Conservation (phyloP, 2,329 filamentous ascomycete genomes). For the Harringtonia lauricola region DNA sequence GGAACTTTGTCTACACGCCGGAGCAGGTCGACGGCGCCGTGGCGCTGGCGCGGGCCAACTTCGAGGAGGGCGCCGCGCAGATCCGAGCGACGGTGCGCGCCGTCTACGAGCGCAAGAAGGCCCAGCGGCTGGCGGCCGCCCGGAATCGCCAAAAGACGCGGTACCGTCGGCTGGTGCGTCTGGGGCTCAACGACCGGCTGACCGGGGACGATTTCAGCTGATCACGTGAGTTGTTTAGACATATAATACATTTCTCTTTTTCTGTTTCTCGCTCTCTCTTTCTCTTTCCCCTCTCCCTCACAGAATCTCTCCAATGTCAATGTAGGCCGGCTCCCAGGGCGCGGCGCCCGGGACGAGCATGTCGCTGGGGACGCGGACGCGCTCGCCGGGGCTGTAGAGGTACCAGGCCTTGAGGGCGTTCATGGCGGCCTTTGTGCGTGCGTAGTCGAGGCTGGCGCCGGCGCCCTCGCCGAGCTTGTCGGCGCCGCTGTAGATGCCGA, state of each 20-base stretch:
- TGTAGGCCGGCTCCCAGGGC: conserved; percentile 55
- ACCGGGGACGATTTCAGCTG: conserved; percentile 58
- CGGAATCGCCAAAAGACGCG: conserved; percentile 22
- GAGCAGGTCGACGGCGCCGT: conserved; percentile 83
- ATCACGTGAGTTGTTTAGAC: too few species aligned
- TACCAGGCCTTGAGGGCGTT: conserved; percentile 91
- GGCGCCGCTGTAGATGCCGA: conserved; percentile 83
- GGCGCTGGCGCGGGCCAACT: conserved; percentile 74
- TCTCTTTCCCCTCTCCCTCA: conserved; percentile 14
- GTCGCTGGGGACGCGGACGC: conserved; percentile 58
- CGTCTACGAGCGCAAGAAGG: conserved; percentile 88
- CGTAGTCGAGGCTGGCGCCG: conserved; percentile 66
- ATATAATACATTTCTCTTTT: background rate
- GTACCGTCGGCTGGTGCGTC: conserved; percentile 34
- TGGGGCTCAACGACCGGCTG: conserved; percentile 42
- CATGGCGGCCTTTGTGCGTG: conserved; percentile 68
- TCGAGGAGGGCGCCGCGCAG: conserved; percentile 67
- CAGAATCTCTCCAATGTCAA: conserved; percentile 63
- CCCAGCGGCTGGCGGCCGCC: conserved; percentile 41
- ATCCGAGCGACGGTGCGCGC: conserved; percentile 70
- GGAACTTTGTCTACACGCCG: conserved; percentile 95
- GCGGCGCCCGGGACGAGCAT: conserved; percentile 50
- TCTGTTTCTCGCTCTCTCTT: background rate
- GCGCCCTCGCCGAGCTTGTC: conserved; percentile 91
- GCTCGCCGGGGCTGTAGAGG: conserved; percentile 68